phyloP scores from a whole-genome alignment of 768 basidiomycete genomes.

The Naganishia vishniacii region DNA sequence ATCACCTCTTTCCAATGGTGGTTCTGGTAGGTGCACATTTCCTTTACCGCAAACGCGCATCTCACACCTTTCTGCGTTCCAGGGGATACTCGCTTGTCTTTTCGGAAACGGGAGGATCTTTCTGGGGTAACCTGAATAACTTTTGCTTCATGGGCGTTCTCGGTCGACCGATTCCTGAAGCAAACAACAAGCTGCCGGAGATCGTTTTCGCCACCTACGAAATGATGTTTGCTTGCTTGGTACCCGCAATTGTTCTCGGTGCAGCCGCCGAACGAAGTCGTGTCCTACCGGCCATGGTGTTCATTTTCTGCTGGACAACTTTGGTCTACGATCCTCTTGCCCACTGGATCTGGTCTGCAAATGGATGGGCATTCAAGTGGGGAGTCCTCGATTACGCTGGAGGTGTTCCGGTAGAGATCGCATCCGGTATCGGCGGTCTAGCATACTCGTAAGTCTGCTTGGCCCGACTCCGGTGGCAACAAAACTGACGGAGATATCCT shows the following conservation, averaged over 20 bases:
- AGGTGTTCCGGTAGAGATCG: constrained; percentile 94
- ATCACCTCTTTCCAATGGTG: constrained; percentile 52
- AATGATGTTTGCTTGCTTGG: constrained; percentile 56
- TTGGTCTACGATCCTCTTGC: constrained; percentile 90
- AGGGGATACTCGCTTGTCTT: constrained; percentile 46
- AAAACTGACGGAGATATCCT: neutral
- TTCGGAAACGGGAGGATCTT: constrained; percentile 43
- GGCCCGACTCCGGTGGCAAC: constrained; percentile 35
- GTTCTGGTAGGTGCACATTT: constrained; percentile 32
- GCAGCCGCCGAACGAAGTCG: constrained; percentile 85
- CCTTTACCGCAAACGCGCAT: neutral
- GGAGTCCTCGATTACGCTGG: constrained; percentile 73
- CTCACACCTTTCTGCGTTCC: constrained; percentile 10
- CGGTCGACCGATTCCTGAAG: constrained; percentile 45
- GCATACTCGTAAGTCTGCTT: constrained; percentile 54
- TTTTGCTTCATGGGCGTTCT: constrained; percentile 45
- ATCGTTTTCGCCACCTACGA: constrained; percentile 44
- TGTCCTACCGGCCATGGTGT: constrained; percentile 77
- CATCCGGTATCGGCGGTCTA: constrained; percentile 83
- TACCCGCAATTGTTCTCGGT: constrained; percentile 69
- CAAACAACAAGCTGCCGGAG: constrained; percentile 48
- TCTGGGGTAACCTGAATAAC: constrained; percentile 47
- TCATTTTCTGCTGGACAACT: constrained; percentile 82
- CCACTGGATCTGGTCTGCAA: constrained; percentile 90
- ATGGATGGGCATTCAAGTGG: constrained; percentile 67